Base-by-base conservation (phyloP, 75 land plant species). In the Isoetes taiwanensis region DNA sequence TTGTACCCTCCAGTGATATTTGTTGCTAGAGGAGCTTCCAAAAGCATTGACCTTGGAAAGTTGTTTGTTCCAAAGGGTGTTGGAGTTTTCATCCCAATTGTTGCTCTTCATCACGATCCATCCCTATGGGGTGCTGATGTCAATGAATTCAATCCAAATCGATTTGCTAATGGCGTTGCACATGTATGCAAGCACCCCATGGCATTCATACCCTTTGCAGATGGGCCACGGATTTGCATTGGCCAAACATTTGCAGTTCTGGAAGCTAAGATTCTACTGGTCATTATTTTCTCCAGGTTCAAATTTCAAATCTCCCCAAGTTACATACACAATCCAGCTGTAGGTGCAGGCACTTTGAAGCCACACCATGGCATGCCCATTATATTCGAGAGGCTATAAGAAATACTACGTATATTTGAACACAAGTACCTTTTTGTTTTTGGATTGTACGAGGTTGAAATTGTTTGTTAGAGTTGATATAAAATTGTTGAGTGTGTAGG, bases 241-340 rank as follows among this genome's bases (percentile, higher is more conserved):
- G 56, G 56, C 10, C 14, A n/a, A 31, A 54, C 14, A 12, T 54
- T 54, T 28, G 56, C 56, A 23, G 3, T 54, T 4, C 14, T 54
- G 30, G 56, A 54, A n/a, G 56, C 56, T 4, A 54, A 26, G 56
- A 9, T 54, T 28, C 30, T 54, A 3, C 56, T 54, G 28, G 50
- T 43, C 40, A 48, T 61, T 34, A 61, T 72, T 10, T 54, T 72
- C 20, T 64, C 61, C 24, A 12, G 41, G 3, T 73, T 73, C 33
- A 43, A 42, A 2, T 61, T 65, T 34, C 33, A 55, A 30, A 70
- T 73, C 16, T 56, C 76, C 29, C 65, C 64, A 16, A 12, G 41
- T 16, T 73, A 73, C 32, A 53, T 37, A 12, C 76, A 73, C 54
- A 64, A 70, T 30, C 76, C 76, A n/a, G n/a, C n/a, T n/a, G n/a